Base-by-base conservation (phyloP, 2,329 filamentous ascomycete species). In the Aspergillus sp. region DNA sequence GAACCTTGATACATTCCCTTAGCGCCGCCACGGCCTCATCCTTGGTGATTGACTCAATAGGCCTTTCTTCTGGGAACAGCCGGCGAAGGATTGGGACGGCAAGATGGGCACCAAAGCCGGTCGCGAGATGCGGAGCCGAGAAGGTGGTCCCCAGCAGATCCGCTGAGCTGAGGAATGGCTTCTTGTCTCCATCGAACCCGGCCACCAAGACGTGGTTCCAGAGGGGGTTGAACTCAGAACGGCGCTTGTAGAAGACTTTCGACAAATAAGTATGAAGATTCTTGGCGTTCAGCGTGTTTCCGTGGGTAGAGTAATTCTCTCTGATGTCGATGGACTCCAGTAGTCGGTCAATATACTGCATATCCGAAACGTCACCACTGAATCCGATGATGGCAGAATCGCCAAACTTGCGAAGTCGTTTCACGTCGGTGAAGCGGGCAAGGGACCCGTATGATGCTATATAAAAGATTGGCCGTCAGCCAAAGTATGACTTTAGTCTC, bases 181-280 rank as follows among this genome's bases (percentile, higher is more conserved):
- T 86, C 68, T 84, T 84, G 57, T 88, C 83, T 67, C 88, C 88
- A 77, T 96, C 91, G 69, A 98, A 84, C 25, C 95, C 95, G 54
- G 90, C 94, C 55, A 99, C 91, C 48, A 99, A 86, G 62, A 99
- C 82, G 75, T 93, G 89, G 81, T 98, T 99, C 95, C 95, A 99
- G 63, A 99, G 86, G 10, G 95, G 95, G 81, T 99, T 91, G 84
- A 99, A 96, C 75, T 96, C 91, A 73, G 89, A 92, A 72, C 95
- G 92, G 68, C 95, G 91, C 80, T 90, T 89, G 86, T 99, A 99
- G 78, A 99, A 88, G 67, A 98, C 90, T 83, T 98, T 97, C 72
- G 91, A 86, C 60, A 99, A 88, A 81, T 98, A 99, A 77, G 90
- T 96, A 85, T 98, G 94, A 66, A 99, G 87, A 81, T 97, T 97